These are phyloP conservation scores for Candida ipomoeae DNA, from an alignment of 805 yeast genomes.

Conservation along the genomic window DNA sequence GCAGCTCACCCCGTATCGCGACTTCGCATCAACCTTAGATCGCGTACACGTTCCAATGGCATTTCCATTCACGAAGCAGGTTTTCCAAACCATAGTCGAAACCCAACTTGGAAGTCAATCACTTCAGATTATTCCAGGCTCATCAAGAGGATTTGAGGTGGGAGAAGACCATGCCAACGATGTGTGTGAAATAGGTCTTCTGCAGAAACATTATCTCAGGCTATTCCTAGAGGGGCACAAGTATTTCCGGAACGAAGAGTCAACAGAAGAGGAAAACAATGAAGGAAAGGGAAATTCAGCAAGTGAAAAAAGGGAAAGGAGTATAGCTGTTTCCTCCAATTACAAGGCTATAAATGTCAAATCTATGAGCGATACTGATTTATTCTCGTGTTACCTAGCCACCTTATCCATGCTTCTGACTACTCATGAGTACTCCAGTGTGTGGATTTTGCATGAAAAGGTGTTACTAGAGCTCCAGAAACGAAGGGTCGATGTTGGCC, in stretches of 20 bases:
- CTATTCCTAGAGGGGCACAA: slow-evolving; percentile 32
- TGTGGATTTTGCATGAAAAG: slow-evolving; percentile 27
- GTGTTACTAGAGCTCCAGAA: slow-evolving; percentile 13
- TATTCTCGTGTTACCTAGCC: slow-evolving; percentile 20
- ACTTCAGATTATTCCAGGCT: slow-evolving; percentile 7
- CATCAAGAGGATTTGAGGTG: background rate
- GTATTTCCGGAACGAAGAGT: background rate
- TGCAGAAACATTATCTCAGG: slow-evolving; percentile 26
- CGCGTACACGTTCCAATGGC: slow-evolving; percentile 3
- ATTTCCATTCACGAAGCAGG: slow-evolving; percentile 1
- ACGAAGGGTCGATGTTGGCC: background rate
- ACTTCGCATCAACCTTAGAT: background rate
- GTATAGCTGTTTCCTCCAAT: too few species aligned
- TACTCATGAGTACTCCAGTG: slow-evolving; percentile 37
- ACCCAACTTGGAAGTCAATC: slow-evolving; percentile 1
- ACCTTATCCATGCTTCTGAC: slow-evolving; percentile 34
- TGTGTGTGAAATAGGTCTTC: slow-evolving; percentile 29
- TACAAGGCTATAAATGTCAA: background rate
- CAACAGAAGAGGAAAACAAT: background rate
- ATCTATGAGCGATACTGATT: background rate
- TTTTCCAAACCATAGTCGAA: slow-evolving; percentile 4
- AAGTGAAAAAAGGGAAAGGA: too few species aligned
- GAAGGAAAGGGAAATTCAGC: too few species aligned
- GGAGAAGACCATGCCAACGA: slow-evolving; percentile 6
- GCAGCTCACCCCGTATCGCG: background rate